Evolutionary conservation across 768 basidiomycete species (phyloP).

Genomic region (Mycena crocata): DNA sequence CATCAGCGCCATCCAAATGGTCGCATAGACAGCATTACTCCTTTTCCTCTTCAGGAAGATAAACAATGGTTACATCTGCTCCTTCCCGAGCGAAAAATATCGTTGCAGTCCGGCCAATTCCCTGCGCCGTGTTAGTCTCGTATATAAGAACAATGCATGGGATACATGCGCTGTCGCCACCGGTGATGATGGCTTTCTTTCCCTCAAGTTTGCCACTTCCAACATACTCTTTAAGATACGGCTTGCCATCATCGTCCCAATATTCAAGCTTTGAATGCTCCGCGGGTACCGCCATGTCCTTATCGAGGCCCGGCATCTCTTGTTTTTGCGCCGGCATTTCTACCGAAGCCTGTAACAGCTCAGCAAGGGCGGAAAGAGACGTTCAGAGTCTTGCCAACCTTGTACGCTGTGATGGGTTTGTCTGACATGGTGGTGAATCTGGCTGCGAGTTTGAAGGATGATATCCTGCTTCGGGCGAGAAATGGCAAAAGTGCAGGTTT

Average conservation of each 20-base stretch:
- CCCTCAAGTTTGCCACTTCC: constrained; percentile 58
- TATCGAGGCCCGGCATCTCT: constrained; percentile 58
- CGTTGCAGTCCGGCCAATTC: constrained; percentile 64
- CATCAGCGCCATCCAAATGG: not conserved
- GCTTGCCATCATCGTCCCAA: constrained; percentile 65
- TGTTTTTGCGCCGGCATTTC: constrained; percentile 57
- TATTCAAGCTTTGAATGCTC: constrained; percentile 56
- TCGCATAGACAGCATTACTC: constrained; percentile 42
- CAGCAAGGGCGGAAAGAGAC: not conserved
- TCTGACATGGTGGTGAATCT: constrained; percentile 18
- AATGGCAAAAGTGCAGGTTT: not conserved
- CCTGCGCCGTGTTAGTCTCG: not conserved
- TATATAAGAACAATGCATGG: not conserved
- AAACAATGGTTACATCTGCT: constrained; percentile 63
- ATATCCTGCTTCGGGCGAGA: constrained; percentile 2
- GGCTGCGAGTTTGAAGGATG: not conserved
- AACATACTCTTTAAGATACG: constrained; percentile 61
- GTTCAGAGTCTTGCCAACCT: not conserved
- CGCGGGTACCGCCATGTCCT: constrained; percentile 56
- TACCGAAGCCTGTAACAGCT: constrained; percentile 24
- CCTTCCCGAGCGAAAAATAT: constrained; percentile 66
- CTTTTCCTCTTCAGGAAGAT: constrained; percentile 66
- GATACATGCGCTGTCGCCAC: constrained; percentile 50
- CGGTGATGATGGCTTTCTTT: constrained; percentile 51
- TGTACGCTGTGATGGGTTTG: constrained; percentile 26